Evolutionary conservation across 192 early-diverging fungal species (phyloP), one percentile per base, ranked within the genome.

Genomic region (Coemansia sp.): DNA sequence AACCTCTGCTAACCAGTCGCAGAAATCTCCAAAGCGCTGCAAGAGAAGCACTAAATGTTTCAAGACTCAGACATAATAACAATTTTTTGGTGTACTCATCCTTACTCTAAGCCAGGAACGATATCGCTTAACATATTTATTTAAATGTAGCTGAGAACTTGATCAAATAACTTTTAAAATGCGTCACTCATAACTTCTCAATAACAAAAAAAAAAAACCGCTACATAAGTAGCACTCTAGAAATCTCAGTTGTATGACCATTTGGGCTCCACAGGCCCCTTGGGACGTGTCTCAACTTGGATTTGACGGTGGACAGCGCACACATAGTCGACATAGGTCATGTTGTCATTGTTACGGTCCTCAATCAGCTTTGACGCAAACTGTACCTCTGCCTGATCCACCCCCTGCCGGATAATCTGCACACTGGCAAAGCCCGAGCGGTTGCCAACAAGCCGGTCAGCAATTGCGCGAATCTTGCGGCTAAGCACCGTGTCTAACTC

Each of bases 261-360:
- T 52, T 80, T 80, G 53, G 68, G 72, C 42, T 75, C 72, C 29
- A 54, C 56, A 19, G 58, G 57, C 20, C 64, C 72, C 66, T 80
- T 80, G 54, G 78, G 78, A 52, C 84, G 86, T 63, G 85, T 87
- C 69, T 92, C 92, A 11, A 77, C 84, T 74, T 92, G 91, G 67
- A 94, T 93, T 74, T 89, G 90, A 69, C 91, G 85, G 77, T 98
- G 97, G 61, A 98, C 87, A 23, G 86, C 74, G 54, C 91, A 92
- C 24, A 98, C 74, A 64, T 89, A 97, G 67, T 98, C 96, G 6
- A 97, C 94, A 75, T 98, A 98, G 10, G 87, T 88, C 90, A 93
- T 89, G 57, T 87, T 86, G 53, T 92, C 94, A 53, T 88, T 87
- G 67, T 91, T 93, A 70, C 91, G 88, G 80, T 98, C 97, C 79